phyloP scores from a whole-genome alignment of 2,329 filamentous ascomycete species.

The Xylariales sp. region DNA sequence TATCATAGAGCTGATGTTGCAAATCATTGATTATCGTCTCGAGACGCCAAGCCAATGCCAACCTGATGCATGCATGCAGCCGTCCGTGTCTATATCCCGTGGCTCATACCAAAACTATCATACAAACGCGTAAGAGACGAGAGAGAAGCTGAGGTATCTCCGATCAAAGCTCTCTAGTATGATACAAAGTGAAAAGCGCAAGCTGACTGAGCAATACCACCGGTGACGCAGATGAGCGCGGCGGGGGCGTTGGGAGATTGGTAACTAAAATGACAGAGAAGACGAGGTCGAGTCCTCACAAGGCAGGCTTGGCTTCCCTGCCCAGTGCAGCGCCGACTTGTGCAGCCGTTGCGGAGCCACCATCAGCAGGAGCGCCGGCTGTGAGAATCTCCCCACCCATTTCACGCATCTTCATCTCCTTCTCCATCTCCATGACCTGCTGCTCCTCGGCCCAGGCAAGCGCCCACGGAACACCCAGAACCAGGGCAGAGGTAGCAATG shows the following conservation, averaged over 20 bases:
- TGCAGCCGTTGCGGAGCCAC: constrained; percentile 39
- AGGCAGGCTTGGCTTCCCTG: constrained; percentile 42
- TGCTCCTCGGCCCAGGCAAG: constrained; percentile 93
- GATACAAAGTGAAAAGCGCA: constrained; percentile 2
- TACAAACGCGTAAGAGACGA: constrained; percentile 8
- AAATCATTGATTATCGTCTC: constrained; percentile 9
- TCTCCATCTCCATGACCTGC: constrained; percentile 95
- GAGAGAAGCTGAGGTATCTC: too few relatives aligned
- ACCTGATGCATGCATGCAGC: constrained; percentile 7
- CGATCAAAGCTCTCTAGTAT: too few relatives aligned
- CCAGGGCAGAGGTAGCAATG: constrained; percentile 79
- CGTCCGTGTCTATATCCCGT: constrained; percentile 1
- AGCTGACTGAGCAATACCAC: not conserved
- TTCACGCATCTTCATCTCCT: constrained; percentile 94
- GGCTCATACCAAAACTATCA: constrained; percentile 8
- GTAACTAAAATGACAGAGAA: not conserved
- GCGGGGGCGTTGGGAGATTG: not conserved
- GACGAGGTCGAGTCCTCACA: constrained; percentile 34
- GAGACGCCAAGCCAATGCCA: constrained; percentile 5
- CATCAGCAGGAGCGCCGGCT: constrained; percentile 31
- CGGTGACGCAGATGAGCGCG: too few relatives aligned
- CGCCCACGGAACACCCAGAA: constrained; percentile 90
- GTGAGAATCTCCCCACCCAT: constrained; percentile 69
- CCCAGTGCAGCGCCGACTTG: constrained; percentile 47
- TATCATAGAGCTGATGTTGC: not conserved